Evolutionary conservation across 345 rosid species (phyloP).

Genomic region (Citrus sp.): DNA sequence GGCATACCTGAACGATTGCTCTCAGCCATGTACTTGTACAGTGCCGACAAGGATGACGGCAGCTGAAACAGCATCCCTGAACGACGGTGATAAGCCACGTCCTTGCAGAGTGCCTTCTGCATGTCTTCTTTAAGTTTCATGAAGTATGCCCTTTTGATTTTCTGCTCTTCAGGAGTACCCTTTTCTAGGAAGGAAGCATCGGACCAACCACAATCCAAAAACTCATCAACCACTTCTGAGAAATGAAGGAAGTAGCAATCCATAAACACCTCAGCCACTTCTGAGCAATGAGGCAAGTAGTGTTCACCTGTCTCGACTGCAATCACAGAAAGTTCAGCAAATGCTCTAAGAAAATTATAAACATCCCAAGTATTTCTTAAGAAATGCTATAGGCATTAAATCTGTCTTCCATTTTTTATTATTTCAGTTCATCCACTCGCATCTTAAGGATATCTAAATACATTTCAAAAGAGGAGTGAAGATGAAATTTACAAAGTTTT

Average conservation of each 20-base stretch:
- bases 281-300: slow-evolving; percentile 39
- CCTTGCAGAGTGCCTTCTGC: slow-evolving; percentile 40
- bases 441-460: too few species aligned
- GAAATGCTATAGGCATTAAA: too few species aligned
- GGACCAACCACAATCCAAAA: slow-evolving; percentile 16
- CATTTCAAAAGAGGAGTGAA: too few species aligned
- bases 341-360: background rate
- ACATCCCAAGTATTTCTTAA: too few species aligned
- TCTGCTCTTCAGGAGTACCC: slow-evolving; percentile 28
- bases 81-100: slow-evolving; percentile 24
- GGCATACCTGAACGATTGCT: too few species aligned
- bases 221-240: slow-evolving; percentile 38
- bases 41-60: background rate
- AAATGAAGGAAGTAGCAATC: slow-evolving; percentile 29
- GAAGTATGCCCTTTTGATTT: slow-evolving; percentile 29
- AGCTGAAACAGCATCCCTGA: background rate
- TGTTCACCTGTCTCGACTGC: too few species aligned
- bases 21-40: too few species aligned
- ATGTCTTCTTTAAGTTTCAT: slow-evolving; percentile 40
- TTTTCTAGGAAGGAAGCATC: slow-evolving; percentile 17
- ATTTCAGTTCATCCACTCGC: too few species aligned
- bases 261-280: slow-evolving; percentile 1
- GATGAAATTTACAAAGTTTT: too few species aligned
- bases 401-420: too few species aligned
- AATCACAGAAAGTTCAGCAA: background rate